Evolutionary conservation across 306 rosid species (phyloP).

Genomic region (Heteromeles arbutifolia): DNA sequence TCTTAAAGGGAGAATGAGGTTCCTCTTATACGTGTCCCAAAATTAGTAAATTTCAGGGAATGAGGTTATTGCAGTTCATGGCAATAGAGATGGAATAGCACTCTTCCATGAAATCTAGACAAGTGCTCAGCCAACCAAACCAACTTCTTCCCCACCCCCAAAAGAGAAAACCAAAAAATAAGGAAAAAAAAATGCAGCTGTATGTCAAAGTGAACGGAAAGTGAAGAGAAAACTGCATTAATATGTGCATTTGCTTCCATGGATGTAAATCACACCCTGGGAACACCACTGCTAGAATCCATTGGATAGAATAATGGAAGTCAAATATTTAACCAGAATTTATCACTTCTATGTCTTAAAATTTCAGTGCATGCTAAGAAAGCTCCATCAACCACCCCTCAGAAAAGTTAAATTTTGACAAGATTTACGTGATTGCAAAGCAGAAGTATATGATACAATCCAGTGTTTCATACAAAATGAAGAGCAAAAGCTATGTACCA

Average conservation of each 20-base stretch:
- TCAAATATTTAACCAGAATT: background rate
- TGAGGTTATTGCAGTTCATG: background rate
- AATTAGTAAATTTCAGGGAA: background rate
- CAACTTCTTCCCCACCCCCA: background rate
- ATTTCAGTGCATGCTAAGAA: background rate
- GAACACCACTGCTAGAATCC: too few relatives aligned
- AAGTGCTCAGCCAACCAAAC: too few relatives aligned
- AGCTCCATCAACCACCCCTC: background rate
- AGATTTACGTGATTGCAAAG: background rate
- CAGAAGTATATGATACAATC: background rate
- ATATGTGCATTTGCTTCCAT: too few relatives aligned
- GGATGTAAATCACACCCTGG: too few relatives aligned
- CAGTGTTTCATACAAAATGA: background rate
- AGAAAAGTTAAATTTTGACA: background rate
- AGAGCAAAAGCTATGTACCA: conserved; percentile 36
- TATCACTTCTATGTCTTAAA: background rate
- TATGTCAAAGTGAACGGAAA: background rate
- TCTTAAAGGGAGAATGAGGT: background rate
- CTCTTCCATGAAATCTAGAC: background rate
- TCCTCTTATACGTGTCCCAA: background rate
- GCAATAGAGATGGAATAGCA: background rate
- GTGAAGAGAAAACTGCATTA: too few relatives aligned
- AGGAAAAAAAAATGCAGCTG: background rate
- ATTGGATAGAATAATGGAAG: too few relatives aligned
- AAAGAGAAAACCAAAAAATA: background rate